These are phyloP conservation scores for Aureobasidium lini DNA, from an alignment of 2,329 filamentous ascomycete genomes.

Conservation along the genomic window DNA sequence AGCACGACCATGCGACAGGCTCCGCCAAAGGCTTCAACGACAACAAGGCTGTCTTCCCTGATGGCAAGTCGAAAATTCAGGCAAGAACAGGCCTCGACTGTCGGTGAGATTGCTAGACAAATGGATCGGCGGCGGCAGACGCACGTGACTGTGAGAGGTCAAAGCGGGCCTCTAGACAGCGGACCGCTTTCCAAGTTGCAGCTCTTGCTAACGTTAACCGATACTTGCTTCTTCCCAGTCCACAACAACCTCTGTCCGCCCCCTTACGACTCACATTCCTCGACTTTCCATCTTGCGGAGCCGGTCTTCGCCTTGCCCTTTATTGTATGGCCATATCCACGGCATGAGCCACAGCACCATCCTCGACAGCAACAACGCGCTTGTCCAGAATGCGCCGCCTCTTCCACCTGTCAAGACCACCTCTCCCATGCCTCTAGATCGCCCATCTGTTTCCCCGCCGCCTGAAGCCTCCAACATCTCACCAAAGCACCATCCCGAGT, in stretches of 20 bases:
- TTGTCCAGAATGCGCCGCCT: conserved; percentile 13
- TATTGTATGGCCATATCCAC: conserved; percentile 13
- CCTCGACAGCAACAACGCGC: conserved; percentile 12
- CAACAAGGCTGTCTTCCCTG: neutral
- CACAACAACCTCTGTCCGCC: neutral
- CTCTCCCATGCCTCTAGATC: conserved; percentile 1
- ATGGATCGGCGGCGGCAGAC: neutral
- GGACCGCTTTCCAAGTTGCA: conserved; percentile 3
- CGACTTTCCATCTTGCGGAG: neutral
- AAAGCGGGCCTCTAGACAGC: neutral
- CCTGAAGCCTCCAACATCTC: neutral
- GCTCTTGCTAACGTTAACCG: conserved; percentile 7
- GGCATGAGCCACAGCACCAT: conserved; percentile 13
- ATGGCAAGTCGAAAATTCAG: neutral
- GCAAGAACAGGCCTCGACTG: conserved; percentile 5
- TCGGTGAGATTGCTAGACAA: conserved; percentile 2
- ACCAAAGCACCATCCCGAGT: neutral
- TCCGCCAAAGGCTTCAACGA: neutral
- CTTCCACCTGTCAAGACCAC: neutral
- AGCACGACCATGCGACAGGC: neutral
- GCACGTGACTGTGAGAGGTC: neutral
- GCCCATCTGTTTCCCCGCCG: neutral
- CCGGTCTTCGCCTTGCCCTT: conserved; percentile 7
- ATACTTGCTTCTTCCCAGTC: conserved; percentile 11
- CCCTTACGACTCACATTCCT: neutral